Evolutionary conservation across 2,329 filamentous ascomycete genomes (phyloP).

Genomic region (Drechslera avenae): DNA sequence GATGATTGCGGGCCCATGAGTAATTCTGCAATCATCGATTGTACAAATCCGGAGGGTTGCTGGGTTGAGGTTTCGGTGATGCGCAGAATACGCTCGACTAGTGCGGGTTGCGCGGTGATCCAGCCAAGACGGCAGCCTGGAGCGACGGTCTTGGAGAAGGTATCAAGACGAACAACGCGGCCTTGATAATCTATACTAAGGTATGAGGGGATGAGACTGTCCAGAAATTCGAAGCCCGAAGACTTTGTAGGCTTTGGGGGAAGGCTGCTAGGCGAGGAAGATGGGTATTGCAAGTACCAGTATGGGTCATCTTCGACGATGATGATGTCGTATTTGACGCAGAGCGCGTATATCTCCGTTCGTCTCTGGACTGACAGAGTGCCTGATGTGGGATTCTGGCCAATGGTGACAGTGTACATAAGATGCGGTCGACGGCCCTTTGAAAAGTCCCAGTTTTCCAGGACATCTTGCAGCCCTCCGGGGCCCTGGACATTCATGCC

Average conservation of each 20-base stretch:
- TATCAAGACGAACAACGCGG: slow-evolving; percentile 86
- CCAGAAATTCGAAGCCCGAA: slow-evolving; percentile 76
- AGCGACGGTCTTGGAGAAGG: slow-evolving; percentile 90
- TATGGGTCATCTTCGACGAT: slow-evolving; percentile 96
- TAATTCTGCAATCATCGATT: slow-evolving; percentile 77
- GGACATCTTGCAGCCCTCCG: slow-evolving; percentile 75
- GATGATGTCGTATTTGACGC: slow-evolving; percentile 82
- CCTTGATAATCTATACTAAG: slow-evolving; percentile 82
- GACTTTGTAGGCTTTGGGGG: slow-evolving; percentile 53
- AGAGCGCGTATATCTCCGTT: slow-evolving; percentile 78
- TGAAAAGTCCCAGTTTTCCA: slow-evolving; percentile 79
- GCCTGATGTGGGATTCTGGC: slow-evolving; percentile 85
- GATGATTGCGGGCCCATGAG: slow-evolving; percentile 72
- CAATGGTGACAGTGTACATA: slow-evolving; percentile 90
- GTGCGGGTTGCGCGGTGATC: slow-evolving; percentile 81
- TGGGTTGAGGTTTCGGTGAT: slow-evolving; percentile 80
- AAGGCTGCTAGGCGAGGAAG: slow-evolving; percentile 57
- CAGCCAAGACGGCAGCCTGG: slow-evolving; percentile 89
- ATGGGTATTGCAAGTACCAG: slow-evolving; percentile 91
- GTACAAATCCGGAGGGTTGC: slow-evolving; percentile 87
- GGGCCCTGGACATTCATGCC: slow-evolving; percentile 78
- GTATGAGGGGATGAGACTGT: slow-evolving; percentile 82
- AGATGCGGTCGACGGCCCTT: slow-evolving; percentile 79
- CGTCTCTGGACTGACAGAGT: slow-evolving; percentile 74
- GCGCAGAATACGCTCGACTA: slow-evolving; percentile 74